A percentile compares a stretch with the other conserved stretches of the same genome.
phyloP scores from a whole-genome alignment of 441 rosid genomes.

The Eutrema salsugineum region DNA sequence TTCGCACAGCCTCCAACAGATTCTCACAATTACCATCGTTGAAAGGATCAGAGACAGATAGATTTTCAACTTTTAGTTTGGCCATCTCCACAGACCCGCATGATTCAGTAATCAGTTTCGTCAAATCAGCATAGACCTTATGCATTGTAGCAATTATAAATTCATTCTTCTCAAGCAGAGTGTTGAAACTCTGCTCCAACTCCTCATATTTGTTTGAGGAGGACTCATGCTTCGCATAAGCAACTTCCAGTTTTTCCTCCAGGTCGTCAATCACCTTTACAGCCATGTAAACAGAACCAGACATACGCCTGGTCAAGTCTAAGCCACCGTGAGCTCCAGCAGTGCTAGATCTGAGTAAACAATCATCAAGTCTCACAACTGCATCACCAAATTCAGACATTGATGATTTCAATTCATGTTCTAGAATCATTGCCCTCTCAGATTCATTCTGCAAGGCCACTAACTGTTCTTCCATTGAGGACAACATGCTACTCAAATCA shows the following conservation, averaged over 20 bases:
- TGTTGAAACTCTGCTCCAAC: slow-evolving; percentile 48
- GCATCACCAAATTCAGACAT: slow-evolving; percentile 49
- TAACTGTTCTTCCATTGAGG: slow-evolving; percentile 47
- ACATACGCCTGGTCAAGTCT: slow-evolving; percentile 44
- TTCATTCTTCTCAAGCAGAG: slow-evolving; percentile 50
- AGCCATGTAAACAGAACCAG: slow-evolving; percentile 59
- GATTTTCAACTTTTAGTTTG: slow-evolving; percentile 31
- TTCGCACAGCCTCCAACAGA: slow-evolving; percentile 53
- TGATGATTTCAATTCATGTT: slow-evolving; percentile 55
- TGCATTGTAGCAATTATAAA: slow-evolving; percentile 37
- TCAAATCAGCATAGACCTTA: slow-evolving; percentile 47
- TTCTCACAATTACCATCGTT: slow-evolving; percentile 44
- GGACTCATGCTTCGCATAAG: slow-evolving; percentile 42
- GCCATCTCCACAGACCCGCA: slow-evolving; percentile 37
- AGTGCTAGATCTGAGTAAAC: slow-evolving; percentile 36
- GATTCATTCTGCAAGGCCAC: slow-evolving; percentile 57
- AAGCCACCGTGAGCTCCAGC: slow-evolving; percentile 34
- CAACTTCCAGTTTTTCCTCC: slow-evolving; percentile 58
- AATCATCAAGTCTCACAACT: slow-evolving; percentile 62
- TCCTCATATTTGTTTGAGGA: slow-evolving; percentile 42
- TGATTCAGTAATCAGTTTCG: slow-evolving; percentile 50
- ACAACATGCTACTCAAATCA: slow-evolving; percentile 46
- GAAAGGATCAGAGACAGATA: slow-evolving; percentile 38
- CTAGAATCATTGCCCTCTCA: slow-evolving; percentile 50
- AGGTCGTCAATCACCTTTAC: slow-evolving; percentile 54